Evolutionary conservation across 768 basidiomycete species (phyloP), one percentile per base, ranked within the genome.

Genomic region (Dentipellis sp.): DNA sequence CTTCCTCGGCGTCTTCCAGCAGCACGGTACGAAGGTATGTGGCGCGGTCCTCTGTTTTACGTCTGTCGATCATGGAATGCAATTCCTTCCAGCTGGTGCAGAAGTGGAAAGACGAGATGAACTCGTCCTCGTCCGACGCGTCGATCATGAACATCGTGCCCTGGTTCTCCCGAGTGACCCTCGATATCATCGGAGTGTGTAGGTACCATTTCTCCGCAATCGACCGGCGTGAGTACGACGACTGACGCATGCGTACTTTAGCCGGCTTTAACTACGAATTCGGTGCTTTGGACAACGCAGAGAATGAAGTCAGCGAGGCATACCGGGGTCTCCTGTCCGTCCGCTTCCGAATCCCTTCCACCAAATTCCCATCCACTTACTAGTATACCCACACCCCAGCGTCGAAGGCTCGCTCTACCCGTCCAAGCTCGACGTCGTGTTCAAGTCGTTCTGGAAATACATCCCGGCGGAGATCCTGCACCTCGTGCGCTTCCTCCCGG

Each of bases 101-200:
- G n/a, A n/a, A n/a, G n/a, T n/a, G 65, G 65, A 64, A 61, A 49
- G 64, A 65, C 4, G 36, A 60, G 2, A 42, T 67, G 2, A 56
- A 53, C 23, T 39, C 54, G 6, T 53, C 52, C 6, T 37, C 56
- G 2, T 49, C 49, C 1, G 11, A 14, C 2, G 40, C 17, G 7
- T 45, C 53, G 22, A 36, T 57, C 17, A 29, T 64, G 14, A 65
- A 65, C 52, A 55, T 64, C 10, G 23, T 37, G 14, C 10, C 50
- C 2, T 65, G 64, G 66, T 53, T 67, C 11, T 58, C 60, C 16
- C 56, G 65, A 0, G 59, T 59, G 47, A 66, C 65, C 11, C 50
- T 66, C n/a, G 65, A 66, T 45, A 62, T 66, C n/a, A 66, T 67
- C 17, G 64, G 64, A 10, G 62, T 65, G 48, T 60, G 64, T n/a